Evolutionary conservation across 345 rosid species (phyloP), one percentile per base, ranked within the genome.

Genomic region (Brassica carinata): DNA sequence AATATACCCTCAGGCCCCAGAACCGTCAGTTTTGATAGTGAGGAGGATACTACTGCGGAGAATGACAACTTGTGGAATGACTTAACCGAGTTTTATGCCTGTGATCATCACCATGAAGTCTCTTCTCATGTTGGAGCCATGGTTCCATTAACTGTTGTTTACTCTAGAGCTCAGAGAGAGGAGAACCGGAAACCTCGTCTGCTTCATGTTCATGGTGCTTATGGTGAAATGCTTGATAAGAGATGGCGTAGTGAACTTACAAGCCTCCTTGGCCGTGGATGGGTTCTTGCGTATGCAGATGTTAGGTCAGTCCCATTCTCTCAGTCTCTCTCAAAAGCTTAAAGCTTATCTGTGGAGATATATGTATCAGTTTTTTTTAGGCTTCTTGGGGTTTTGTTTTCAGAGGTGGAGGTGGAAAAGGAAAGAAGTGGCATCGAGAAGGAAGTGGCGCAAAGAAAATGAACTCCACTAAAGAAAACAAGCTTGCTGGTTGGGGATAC

Each of bases 191-290:
- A 82, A 58, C 92, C 97, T 45, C 94, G 95, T 36, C 83, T 96
- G 72, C 93, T 96, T 83, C 95, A 89, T 69, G 98, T 93, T 23
- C 97, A 96, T 82, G 97, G 99, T 86, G 97, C 99, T 82, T 93
- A 89, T 73, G 98, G 98, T 65, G 98, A 96, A 85, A 61, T 88
- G 63, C 95, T 92, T 13, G 97, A 92, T 82, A 96, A 96, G 83
- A 83, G 97, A 70, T 96, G 98, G 98, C 88, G 84, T 74, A 87
- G 87, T 81, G 99, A 96, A 85, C 83, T 93, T 78, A 96, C 93
- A 84, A 93, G 98, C 87, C 95, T 96, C 63, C 98, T 96, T 71
- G 99, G 92, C 84, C 97, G 98, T 76, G 96, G 99, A 78, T 93
- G 99, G 98, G 84, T 90, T 74, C 77, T 96, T 85, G 97, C 97